Conservation (phyloP, 192 early-diverging fungal genomes). For the Paraglomus brasilianum region DNA sequence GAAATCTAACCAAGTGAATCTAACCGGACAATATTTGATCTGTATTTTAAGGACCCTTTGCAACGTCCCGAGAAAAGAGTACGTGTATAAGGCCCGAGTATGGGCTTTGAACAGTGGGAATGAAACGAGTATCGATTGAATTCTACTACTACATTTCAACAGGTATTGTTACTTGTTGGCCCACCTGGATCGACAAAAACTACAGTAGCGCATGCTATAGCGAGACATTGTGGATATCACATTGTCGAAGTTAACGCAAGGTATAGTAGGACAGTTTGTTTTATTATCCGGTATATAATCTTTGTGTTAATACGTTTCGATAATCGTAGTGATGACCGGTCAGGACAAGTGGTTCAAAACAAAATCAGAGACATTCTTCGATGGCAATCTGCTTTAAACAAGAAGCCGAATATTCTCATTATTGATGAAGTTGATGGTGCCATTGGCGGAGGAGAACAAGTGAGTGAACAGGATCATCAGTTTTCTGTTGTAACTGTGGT, state of each 20-base stretch:
- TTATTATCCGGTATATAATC: no score
- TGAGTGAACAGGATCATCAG: no score
- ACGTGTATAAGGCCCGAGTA: no score
- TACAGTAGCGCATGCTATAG: constrained; percentile 91
- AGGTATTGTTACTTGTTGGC: constrained; percentile 75
- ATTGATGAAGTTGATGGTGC: constrained; percentile 98
- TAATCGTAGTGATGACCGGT: constrained; percentile 85
- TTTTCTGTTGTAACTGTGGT: background rate
- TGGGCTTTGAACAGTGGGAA: no score
- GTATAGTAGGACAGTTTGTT: constrained; percentile 37
- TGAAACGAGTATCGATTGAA: constrained; percentile 13
- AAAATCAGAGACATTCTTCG: constrained; percentile 77
- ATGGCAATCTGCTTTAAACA: constrained; percentile 62
- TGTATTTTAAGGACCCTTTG: constrained; percentile 54
- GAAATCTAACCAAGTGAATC: no score
- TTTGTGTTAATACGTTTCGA: constrained; percentile 18
- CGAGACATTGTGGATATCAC: constrained; percentile 87
- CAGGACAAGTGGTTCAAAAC: constrained; percentile 67
- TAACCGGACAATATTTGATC: no score
- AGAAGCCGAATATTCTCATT: constrained; percentile 78
- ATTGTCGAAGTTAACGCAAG: constrained; percentile 91
- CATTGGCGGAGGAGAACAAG: constrained; percentile 66
- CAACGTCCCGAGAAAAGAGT: constrained; percentile 62
- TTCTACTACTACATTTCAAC: constrained; percentile 22
- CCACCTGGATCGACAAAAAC: constrained; percentile 97